Evolutionary conservation across 352 stramenopile species (phyloP).

Genomic region (Pseudoperonospora humuli): DNA sequence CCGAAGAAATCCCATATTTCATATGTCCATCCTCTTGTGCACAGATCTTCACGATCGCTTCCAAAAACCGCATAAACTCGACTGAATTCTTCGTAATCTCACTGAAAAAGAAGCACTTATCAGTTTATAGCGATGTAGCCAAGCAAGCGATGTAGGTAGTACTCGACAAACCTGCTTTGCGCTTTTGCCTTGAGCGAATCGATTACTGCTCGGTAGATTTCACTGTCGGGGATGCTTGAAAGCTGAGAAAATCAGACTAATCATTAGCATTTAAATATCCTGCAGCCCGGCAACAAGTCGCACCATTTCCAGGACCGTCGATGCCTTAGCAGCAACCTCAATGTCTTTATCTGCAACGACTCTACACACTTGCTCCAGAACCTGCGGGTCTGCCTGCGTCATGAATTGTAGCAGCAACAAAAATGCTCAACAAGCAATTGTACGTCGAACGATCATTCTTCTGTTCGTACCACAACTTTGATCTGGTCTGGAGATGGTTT

Average conservation of each 20-base stretch:
- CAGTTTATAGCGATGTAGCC: neutral
- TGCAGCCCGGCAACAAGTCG: neutral
- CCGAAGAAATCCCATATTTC: conserved; percentile 41
- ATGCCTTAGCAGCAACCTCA: conserved; percentile 57
- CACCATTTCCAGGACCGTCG: conserved; percentile 56
- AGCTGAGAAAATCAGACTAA: conserved; percentile 20
- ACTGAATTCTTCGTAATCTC: conserved; percentile 44
- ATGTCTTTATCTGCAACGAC: conserved; percentile 61
- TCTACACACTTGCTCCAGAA: conserved; percentile 53
- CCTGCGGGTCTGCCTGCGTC: conserved; percentile 31
- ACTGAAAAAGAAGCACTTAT: conserved; percentile 15
- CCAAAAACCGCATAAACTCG: conserved; percentile 73
- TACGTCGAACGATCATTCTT: neutral
- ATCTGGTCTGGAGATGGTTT: conserved; percentile 45
- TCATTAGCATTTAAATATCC: neutral
- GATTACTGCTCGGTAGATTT: conserved; percentile 42
- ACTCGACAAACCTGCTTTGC: conserved; percentile 37
- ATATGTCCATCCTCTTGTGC: conserved; percentile 50
- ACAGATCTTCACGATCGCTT: conserved; percentile 59
- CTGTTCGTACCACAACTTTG: conserved; percentile 34
- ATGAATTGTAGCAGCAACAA: conserved; percentile 10
- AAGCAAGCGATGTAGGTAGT: neutral
- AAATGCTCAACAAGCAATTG: neutral
- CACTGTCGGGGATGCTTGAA: conserved; percentile 26
- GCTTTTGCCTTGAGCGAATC: conserved; percentile 38